phyloP scores from a whole-genome alignment of 1,284 basidiomycete genomes.

The Dichomitus squalens region DNA sequence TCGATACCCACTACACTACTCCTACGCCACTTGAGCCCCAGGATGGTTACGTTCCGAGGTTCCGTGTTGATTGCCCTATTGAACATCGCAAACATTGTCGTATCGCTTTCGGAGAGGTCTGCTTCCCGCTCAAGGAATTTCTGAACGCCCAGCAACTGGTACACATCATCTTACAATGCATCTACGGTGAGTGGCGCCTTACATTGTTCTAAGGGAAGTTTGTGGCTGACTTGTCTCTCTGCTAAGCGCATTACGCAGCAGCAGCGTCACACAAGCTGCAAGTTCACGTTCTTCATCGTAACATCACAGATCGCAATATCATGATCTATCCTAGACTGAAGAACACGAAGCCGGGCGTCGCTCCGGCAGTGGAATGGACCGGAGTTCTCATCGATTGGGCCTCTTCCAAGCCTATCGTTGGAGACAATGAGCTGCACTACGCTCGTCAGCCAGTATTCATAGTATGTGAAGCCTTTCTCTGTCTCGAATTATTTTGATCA shows the following conservation, averaged over 20 bases:
- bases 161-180: background rate
- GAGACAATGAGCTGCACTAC: background rate
- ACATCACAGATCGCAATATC: background rate
- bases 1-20: background rate
- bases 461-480: too few relatives aligned
- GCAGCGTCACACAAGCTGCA: background rate
- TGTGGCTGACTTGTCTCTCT: background rate
- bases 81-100: slow-evolving; percentile 9
- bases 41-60: too few relatives aligned
- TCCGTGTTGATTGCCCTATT: background rate
- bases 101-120: slow-evolving; percentile 5
- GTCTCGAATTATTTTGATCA: too few relatives aligned
- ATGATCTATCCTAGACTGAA: background rate
- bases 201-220: background rate
- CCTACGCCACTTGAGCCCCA: background rate
- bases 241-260: background rate
- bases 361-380: too few relatives aligned
- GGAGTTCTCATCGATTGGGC: slow-evolving; percentile 9
- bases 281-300: background rate
- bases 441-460: background rate
- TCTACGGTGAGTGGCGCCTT: background rate
- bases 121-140: background rate
- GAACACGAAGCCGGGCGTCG: too few relatives aligned
- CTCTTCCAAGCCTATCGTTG: background rate
- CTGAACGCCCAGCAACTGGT: background rate